Conservation (phyloP, 129 eudicot genomes). For the Calendula officinalis region DNA sequence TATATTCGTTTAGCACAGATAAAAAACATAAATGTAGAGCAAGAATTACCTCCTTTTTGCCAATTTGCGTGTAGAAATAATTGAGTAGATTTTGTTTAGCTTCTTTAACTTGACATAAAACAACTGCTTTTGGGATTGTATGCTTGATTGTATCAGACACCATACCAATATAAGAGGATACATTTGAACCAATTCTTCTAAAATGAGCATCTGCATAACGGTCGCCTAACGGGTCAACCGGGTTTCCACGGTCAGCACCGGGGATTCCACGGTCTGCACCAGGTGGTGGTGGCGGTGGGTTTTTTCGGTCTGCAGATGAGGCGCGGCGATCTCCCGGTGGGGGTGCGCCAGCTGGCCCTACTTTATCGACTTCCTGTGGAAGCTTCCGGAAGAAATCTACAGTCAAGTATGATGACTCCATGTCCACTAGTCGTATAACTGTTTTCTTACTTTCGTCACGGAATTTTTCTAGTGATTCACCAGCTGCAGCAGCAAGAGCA, state of each 20-base stretch:
- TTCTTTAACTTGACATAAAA: slow-evolving; percentile 64
- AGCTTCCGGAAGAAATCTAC: slow-evolving; percentile 67
- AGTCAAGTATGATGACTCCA: slow-evolving; percentile 62
- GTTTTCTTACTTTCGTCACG: slow-evolving; percentile 65
- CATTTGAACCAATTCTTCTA: slow-evolving; percentile 57
- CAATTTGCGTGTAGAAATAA: slow-evolving; percentile 56
- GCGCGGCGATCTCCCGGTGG: slow-evolving; percentile 37
- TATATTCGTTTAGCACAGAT: too few relatives aligned
- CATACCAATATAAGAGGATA: slow-evolving; percentile 57
- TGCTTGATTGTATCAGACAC: slow-evolving; percentile 51
- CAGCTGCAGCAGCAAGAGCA: slow-evolving; percentile 51
- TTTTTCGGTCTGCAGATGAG: slow-evolving; percentile 38
- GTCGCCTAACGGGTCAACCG: slow-evolving; percentile 42
- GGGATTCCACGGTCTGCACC: slow-evolving; percentile 31
- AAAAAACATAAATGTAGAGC: neutral
- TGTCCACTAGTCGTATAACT: slow-evolving; percentile 59
- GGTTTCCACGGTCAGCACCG: slow-evolving; percentile 28
- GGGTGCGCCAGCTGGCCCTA: slow-evolving; percentile 29
- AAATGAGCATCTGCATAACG: slow-evolving; percentile 53
- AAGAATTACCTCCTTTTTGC: slow-evolving; percentile 54
- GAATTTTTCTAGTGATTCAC: slow-evolving; percentile 58
- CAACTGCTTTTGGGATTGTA: slow-evolving; percentile 63
- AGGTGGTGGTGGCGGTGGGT: slow-evolving; percentile 24
- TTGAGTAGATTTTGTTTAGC: slow-evolving; percentile 58
- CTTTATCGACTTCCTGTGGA: slow-evolving; percentile 53